Percentiles rank a stretch among this genome's conserved stretches.
Evolutionary conservation across 768 basidiomycete species (phyloP).

Genomic region (Leccinum sublutescens): DNA sequence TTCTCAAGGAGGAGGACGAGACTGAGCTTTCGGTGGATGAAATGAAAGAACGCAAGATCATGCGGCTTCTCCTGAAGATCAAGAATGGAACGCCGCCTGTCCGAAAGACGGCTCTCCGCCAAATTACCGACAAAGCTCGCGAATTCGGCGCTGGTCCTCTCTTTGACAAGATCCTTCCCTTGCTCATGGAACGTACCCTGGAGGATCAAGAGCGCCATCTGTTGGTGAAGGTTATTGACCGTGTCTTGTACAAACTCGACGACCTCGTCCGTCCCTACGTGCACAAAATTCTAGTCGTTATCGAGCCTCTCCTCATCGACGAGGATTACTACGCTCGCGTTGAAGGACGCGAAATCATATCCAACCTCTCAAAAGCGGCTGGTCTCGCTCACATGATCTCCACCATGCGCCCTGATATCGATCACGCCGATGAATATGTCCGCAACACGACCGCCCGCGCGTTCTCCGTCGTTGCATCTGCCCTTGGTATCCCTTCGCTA

Average conservation of each 20-base stretch:
- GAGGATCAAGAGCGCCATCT: conserved; percentile 99
- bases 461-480: conserved; percentile 98
- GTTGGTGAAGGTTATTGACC: conserved; percentile 98
- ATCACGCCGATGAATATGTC: conserved; percentile 98
- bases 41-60: conserved; percentile 99
- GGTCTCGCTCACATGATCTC: conserved; percentile 99
- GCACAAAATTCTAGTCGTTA: conserved; percentile 99
- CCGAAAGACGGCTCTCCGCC: conserved; percentile 94
- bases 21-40: conserved; percentile 91
- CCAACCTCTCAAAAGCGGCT: conserved; percentile 96
- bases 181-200: conserved; percentile 96
- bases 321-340: conserved; percentile 97
- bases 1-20: conserved; percentile 94
- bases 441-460: conserved; percentile 99
- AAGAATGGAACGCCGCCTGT: conserved; percentile 99
- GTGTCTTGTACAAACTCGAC: conserved; percentile 97
- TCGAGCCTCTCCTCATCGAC: conserved; percentile 97
- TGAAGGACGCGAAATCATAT: conserved; percentile 99
- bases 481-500: conserved; percentile 94
- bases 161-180: conserved; percentile 96
- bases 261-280: conserved; percentile 98
- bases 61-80: conserved; percentile 96
- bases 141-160: conserved; percentile 98
- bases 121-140: conserved; percentile 98
- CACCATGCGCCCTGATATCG: conserved; percentile 99